Conservation (phyloP, 495 filamentous ascomycete genomes). For the Chaetomium tenue region DNA sequence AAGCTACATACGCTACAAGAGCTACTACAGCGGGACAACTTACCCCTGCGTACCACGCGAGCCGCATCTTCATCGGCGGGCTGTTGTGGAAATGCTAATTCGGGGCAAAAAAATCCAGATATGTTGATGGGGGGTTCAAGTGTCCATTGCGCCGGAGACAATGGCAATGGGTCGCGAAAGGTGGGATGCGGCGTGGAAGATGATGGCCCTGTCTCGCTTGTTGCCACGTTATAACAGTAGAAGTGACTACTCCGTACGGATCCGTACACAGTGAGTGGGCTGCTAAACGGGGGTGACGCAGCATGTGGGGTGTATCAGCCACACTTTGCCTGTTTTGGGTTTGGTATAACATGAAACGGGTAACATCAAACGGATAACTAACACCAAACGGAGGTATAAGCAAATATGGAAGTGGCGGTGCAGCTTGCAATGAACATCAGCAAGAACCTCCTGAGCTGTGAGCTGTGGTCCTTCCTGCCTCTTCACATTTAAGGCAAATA, state of each 20-base stretch:
- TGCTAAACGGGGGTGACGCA: slow-evolving; percentile 15
- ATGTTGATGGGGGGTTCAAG: slow-evolving; percentile 28
- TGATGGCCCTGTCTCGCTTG: slow-evolving; percentile 27
- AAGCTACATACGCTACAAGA: not conserved
- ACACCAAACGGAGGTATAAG: not conserved
- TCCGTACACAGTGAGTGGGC: not conserved
- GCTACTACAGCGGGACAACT: slow-evolving; percentile 26
- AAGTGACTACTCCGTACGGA: too few species aligned
- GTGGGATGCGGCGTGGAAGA: slow-evolving; percentile 29
- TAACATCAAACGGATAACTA: too few species aligned
- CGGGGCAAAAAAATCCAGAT: not conserved
- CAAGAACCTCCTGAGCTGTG: too few species aligned
- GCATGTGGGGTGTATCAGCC: slow-evolving; percentile 16
- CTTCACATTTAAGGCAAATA: too few species aligned
- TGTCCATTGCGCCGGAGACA: slow-evolving; percentile 25
- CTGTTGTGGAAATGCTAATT: not conserved
- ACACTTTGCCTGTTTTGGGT: slow-evolving; percentile 18
- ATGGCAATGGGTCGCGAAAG: slow-evolving; percentile 12
- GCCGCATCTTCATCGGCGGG: slow-evolving; percentile 47
- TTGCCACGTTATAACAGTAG: slow-evolving; percentile 39
- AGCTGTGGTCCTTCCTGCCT: too few species aligned
- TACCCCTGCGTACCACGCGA: slow-evolving; percentile 59
- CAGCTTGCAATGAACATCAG: not conserved
- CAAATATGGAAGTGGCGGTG: not conserved
- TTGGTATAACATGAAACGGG: not conserved